phyloP scores from a whole-genome alignment of 768 basidiomycete species.

The Leucocoprinus sp. region DNA sequence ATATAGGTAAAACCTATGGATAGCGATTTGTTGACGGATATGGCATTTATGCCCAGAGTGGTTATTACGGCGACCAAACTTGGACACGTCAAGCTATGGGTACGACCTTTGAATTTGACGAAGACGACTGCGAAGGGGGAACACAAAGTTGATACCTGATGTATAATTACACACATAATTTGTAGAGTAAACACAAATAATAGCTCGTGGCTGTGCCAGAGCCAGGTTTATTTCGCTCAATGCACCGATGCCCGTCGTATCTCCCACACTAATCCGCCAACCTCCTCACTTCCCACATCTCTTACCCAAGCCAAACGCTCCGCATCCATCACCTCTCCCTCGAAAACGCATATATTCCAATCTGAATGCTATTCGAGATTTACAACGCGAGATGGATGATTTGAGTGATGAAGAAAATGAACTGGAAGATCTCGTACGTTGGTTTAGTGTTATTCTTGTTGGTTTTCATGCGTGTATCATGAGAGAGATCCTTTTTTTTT shows the following conservation, averaged over 20 bases:
- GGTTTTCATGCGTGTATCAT: too few species aligned
- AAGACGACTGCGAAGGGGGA: conserved; percentile 20
- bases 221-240: not conserved
- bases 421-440: conserved; percentile 63
- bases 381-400: conserved; percentile 74
- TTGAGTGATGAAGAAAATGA: conserved; percentile 80
- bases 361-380: conserved; percentile 56
- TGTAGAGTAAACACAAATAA: too few species aligned
- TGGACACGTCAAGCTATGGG: conserved; percentile 80
- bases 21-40: conserved; percentile 62
- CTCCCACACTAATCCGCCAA: conserved; percentile 68
- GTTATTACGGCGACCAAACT: conserved; percentile 72
- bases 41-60: conserved; percentile 72
- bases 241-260: conserved; percentile 36
- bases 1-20: conserved; percentile 74
- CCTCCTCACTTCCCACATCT: conserved; percentile 56
- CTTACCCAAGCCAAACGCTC: conserved; percentile 57
- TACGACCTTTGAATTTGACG: conserved; percentile 57
- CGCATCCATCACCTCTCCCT: conserved; percentile 55
- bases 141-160: conserved; percentile 14
- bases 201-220: too few species aligned
- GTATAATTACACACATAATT: conserved; percentile 21
- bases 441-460: not conserved
- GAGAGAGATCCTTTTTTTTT: too few species aligned
- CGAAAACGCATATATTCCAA: conserved; percentile 44